Evolutionary conservation across 257 asterid genomes (phyloP).

Genomic region (Salvia splendens): DNA sequence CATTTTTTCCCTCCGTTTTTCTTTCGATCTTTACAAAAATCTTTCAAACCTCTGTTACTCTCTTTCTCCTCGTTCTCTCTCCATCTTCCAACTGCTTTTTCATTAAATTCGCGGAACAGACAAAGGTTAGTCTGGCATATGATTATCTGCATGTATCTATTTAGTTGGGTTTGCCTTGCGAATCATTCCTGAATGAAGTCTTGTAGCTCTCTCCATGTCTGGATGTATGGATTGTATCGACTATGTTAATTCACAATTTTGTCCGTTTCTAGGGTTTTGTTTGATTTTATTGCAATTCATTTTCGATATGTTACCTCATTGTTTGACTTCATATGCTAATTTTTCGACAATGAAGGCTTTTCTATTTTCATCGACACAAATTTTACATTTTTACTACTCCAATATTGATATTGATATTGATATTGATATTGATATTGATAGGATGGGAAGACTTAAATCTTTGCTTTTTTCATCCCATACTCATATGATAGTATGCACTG

Average conservation of each 20-base stretch:
- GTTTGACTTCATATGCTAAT: not conserved
- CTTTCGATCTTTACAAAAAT: not conserved
- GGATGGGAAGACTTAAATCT: not conserved
- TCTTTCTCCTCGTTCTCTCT: slow-evolving; percentile 7
- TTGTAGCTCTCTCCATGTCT: not conserved
- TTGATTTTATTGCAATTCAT: slow-evolving; percentile 11
- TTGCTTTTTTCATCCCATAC: not conserved
- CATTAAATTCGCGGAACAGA: slow-evolving; percentile 7
- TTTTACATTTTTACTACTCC: not conserved
- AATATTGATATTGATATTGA: too few relatives aligned
- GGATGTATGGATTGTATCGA: not conserved
- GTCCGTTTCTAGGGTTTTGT: slow-evolving; percentile 31
- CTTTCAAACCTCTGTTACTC: not conserved
- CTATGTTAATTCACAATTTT: slow-evolving; percentile 5
- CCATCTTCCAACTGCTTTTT: slow-evolving; percentile 19
- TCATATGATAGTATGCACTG: not conserved
- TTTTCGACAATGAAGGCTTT: not conserved
- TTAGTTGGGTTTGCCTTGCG: not conserved
- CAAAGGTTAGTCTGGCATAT: slow-evolving; percentile 22
- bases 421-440: too few relatives aligned
- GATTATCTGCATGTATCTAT: slow-evolving; percentile 20
- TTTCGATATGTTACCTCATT: not conserved
- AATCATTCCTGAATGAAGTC: slow-evolving; percentile 4
- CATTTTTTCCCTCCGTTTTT: slow-evolving; percentile 42
- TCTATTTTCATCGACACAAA: not conserved